A percentile compares a stretch with the other conserved stretches of the same genome.
Evolutionary conservation across 495 filamentous ascomycete species (phyloP).

Genomic region (Penicillium atrosanguineum): DNA sequence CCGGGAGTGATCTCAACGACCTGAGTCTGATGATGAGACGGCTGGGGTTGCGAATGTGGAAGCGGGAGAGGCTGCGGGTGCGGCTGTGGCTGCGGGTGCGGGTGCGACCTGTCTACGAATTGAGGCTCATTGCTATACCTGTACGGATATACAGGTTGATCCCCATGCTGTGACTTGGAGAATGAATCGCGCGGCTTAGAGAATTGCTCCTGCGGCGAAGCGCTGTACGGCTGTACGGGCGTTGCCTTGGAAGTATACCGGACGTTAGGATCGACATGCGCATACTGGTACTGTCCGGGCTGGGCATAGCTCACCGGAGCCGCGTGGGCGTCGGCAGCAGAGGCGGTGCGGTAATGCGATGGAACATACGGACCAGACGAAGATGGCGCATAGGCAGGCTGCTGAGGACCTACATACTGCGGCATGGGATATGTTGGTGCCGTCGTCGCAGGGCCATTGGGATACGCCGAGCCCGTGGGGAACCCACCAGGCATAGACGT

Average conservation of each 20-base stretch:
- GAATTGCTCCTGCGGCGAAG: constrained; percentile 23
- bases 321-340: constrained; percentile 21
- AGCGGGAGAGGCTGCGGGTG: constrained; percentile 11
- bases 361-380: constrained; percentile 16
- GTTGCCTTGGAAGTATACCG: constrained; percentile 43
- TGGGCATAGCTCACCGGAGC: constrained; percentile 29
- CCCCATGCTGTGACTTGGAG: constrained; percentile 9
- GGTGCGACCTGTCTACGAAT: constrained; percentile 11
- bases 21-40: constrained; percentile 29
- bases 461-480: constrained; percentile 25
- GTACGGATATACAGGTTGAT: constrained; percentile 22
- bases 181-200: constrained; percentile 21
- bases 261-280: constrained; percentile 42
- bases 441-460: constrained; percentile 19
- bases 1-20: constrained; percentile 44
- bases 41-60: constrained; percentile 12
- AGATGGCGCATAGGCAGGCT: constrained; percentile 16
- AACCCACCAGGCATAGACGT: constrained; percentile 42
- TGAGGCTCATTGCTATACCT: constrained; percentile 19
- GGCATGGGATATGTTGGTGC: constrained; percentile 22
- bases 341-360: constrained; percentile 30
- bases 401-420: constrained; percentile 26
- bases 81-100: constrained; percentile 7
- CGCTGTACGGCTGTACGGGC: constrained; percentile 24
- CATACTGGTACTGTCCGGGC: constrained; percentile 39